A percentile compares a stretch with the other conserved stretches of the same genome.
Conservation (phyloP, 768 basidiomycete genomes). For the Lactarius sp. region DNA sequence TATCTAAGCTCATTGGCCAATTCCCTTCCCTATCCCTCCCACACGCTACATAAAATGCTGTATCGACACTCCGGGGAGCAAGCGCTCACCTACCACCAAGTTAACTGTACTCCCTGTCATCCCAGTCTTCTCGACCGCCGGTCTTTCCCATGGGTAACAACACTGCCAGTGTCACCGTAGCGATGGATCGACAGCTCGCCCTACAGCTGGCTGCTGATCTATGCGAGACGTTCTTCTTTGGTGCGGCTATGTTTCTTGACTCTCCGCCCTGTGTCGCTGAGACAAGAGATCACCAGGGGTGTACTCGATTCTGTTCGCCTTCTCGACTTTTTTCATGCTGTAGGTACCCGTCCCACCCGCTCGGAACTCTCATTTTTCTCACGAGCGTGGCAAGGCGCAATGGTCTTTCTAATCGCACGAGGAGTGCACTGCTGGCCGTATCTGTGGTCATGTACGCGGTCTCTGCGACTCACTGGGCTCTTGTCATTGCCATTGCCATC, state of each 20-base stretch:
- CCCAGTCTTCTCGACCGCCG: background rate
- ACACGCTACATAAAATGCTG: background rate
- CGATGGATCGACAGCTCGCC: background rate
- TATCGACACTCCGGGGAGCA: background rate
- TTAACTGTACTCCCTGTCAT: background rate
- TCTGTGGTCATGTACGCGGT: constrained; percentile 3
- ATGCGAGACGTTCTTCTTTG: background rate
- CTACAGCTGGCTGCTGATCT: background rate
- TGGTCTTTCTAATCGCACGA: background rate
- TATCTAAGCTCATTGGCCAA: background rate
- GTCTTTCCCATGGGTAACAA: background rate
- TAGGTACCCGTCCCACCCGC: background rate
- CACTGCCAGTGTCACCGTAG: background rate
- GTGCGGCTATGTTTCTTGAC: background rate
- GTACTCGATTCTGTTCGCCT: background rate
- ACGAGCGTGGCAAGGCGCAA: background rate
- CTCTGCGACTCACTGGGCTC: constrained; percentile 1
- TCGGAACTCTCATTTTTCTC: background rate
- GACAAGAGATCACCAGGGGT: background rate
- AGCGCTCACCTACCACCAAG: too few relatives aligned
- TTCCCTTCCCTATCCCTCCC: background rate
- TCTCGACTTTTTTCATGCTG: background rate
- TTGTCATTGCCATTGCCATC: background rate
- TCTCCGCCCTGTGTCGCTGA: background rate
- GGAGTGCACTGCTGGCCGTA: background rate